phyloP scores from a whole-genome alignment of 2,329 filamentous ascomycete genomes.

The Neobulgaria alba region DNA sequence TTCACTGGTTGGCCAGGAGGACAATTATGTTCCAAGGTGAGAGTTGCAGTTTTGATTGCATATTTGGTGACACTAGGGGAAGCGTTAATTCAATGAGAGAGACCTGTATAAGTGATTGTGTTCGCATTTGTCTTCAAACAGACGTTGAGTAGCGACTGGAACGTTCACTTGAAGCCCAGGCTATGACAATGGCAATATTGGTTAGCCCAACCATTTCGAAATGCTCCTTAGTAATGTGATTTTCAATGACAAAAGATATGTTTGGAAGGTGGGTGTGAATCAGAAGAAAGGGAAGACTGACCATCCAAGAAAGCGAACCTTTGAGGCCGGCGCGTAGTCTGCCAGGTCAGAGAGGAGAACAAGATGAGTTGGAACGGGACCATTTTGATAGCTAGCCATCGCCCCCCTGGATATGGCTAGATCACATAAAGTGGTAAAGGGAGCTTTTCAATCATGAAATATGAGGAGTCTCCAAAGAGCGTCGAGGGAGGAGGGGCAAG shows the following conservation, averaged over 20 bases:
- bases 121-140: too few relatives aligned
- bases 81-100: too few relatives aligned
- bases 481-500: too few relatives aligned
- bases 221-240: too few relatives aligned
- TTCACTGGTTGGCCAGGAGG: conserved; percentile 38
- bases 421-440: conserved; percentile 1
- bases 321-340: conserved; percentile 38
- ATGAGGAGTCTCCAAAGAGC: not conserved
- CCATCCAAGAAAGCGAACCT: conserved; percentile 91
- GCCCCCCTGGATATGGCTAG: too few relatives aligned
- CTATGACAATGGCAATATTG: too few relatives aligned
- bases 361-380: conserved; percentile 23
- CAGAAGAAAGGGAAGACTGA: conserved; percentile 37
- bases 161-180: too few relatives aligned
- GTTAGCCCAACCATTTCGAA: too few relatives aligned
- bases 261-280: too few relatives aligned
- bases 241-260: too few relatives aligned
- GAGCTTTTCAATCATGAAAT: not conserved
- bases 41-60: conserved; percentile 42
- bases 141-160: too few relatives aligned
- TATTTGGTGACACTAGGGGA: conserved; percentile 49
- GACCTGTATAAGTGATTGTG: too few relatives aligned
- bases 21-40: conserved; percentile 62
- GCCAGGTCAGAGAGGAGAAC: conserved; percentile 24
- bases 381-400: conserved; percentile 21